Conservation (phyloP, 106 monocot genomes). For the Allium cepa region DNA sequence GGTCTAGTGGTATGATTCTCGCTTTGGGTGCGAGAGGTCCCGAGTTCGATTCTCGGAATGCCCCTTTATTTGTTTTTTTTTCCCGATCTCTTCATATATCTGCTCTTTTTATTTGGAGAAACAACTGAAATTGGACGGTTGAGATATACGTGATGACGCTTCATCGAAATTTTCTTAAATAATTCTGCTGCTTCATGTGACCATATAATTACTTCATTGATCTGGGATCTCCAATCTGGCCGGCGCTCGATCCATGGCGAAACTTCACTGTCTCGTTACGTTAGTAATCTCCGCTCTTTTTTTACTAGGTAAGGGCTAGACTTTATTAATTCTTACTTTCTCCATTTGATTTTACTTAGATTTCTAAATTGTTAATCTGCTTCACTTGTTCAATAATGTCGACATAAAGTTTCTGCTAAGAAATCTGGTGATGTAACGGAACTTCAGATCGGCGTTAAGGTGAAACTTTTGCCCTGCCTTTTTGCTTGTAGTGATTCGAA, state of each 20-base stretch:
- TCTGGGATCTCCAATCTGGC: no score
- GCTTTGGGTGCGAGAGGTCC: conserved; percentile 99
- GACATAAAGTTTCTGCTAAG: conserved; percentile 64
- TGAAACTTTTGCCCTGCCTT: conserved; percentile 3
- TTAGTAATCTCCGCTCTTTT: not conserved
- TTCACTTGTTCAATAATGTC: not conserved
- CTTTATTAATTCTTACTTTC: not conserved
- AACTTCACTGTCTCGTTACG: not conserved
- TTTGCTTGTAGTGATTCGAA: no score
- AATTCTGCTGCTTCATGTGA: no score
- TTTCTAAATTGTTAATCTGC: not conserved
- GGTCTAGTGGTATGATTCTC: conserved; percentile 99
- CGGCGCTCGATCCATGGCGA: not conserved
- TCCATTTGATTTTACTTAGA: not conserved
- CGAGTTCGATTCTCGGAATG: conserved; percentile 99
- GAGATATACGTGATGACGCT: no score
- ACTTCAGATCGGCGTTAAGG: conserved; percentile 99
- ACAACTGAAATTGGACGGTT: no score
- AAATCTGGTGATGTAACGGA: conserved; percentile 81
- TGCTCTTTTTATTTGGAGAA: no score
- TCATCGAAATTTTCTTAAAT: no score
- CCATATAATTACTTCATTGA: no score
- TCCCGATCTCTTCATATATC: no score
- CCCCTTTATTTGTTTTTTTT: conserved; percentile 14
- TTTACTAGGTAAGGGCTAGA: not conserved